Percentiles rank a stretch among this genome's conserved stretches.
Evolutionary conservation across 768 basidiomycete genomes (phyloP).

Genomic region (Psilocybe sp.): DNA sequence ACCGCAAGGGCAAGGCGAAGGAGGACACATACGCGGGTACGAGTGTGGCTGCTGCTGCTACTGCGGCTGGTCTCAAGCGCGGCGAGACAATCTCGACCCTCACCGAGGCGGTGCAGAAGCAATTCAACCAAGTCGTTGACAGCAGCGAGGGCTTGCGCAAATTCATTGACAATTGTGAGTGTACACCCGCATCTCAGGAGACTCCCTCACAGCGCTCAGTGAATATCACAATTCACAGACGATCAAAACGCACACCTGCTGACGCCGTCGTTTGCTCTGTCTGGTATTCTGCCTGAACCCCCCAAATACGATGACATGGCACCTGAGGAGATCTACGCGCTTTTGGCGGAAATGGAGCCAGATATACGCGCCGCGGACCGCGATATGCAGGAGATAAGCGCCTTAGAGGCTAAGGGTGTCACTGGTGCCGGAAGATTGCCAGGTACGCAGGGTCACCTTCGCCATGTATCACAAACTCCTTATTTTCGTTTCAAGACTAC

Average conservation of each 20-base stretch:
- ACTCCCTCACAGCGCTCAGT: not conserved
- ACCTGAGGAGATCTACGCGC: slow-evolving; percentile 63
- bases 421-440: slow-evolving; percentile 69
- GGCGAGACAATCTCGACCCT: slow-evolving; percentile 57
- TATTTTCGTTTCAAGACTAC: slow-evolving; percentile 40
- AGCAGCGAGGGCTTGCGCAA: slow-evolving; percentile 68
- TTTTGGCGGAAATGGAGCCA: slow-evolving; percentile 76
- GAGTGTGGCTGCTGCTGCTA: slow-evolving; percentile 6
- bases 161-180: slow-evolving; percentile 75
- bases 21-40: slow-evolving; percentile 19
- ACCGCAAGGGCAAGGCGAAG: slow-evolving; percentile 36
- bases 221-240: slow-evolving; percentile 38
- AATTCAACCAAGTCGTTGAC: slow-evolving; percentile 56
- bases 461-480: slow-evolving; percentile 1
- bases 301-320: slow-evolving; percentile 67
- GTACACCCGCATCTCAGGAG: not conserved
- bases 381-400: slow-evolving; percentile 76
- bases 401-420: slow-evolving; percentile 67
- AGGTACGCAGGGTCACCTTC: slow-evolving; percentile 31
- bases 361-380: slow-evolving; percentile 82
- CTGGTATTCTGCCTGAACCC: slow-evolving; percentile 50
- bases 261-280: slow-evolving; percentile 73
- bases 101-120: slow-evolving; percentile 58
- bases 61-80: slow-evolving; percentile 36
- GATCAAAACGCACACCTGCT: slow-evolving; percentile 74